Evolutionary conservation across 1,284 basidiomycete genomes (phyloP).

Genomic region (Moesziomyces parantarcticus): DNA sequence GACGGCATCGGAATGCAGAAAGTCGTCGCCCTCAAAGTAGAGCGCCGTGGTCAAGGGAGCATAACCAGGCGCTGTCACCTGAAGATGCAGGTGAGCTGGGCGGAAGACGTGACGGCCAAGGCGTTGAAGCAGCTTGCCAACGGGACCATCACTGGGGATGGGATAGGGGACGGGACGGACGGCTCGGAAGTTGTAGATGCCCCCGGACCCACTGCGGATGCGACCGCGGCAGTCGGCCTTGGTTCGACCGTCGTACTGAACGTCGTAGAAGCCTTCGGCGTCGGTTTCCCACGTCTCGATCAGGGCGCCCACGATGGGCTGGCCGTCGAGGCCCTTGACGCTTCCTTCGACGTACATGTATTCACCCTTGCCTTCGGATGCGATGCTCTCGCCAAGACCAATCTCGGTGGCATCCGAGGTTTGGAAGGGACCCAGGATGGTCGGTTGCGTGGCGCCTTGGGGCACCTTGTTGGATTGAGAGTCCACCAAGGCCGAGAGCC

Average conservation of each 20-base stretch:
- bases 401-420: conserved; percentile 83
- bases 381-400: conserved; percentile 73
- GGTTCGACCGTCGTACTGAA: conserved; percentile 75
- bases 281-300: conserved; percentile 79
- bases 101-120: conserved; percentile 80
- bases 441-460: conserved; percentile 71
- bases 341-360: conserved; percentile 82
- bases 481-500: conserved; percentile 82
- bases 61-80: conserved; percentile 71
- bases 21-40: conserved; percentile 79
- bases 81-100: conserved; percentile 74
- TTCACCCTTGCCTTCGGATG: conserved; percentile 83
- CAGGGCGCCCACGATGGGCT: conserved; percentile 71
- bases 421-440: conserved; percentile 85
- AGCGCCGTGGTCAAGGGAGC: conserved; percentile 79
- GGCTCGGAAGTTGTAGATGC: conserved; percentile 78
- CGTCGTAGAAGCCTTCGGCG: conserved; percentile 74
- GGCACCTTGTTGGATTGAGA: conserved; percentile 78
- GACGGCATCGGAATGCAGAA: conserved; percentile 77
- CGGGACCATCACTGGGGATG: conserved; percentile 76
- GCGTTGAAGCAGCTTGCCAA: conserved; percentile 74
- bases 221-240: conserved; percentile 82
- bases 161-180: conserved; percentile 81
- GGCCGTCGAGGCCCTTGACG: conserved; percentile 76
- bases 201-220: conserved; percentile 75